These are phyloP conservation scores for Fennellomyces sp. DNA, from an alignment of 371 early-diverging fungal genomes.

Conservation along the genomic window DNA sequence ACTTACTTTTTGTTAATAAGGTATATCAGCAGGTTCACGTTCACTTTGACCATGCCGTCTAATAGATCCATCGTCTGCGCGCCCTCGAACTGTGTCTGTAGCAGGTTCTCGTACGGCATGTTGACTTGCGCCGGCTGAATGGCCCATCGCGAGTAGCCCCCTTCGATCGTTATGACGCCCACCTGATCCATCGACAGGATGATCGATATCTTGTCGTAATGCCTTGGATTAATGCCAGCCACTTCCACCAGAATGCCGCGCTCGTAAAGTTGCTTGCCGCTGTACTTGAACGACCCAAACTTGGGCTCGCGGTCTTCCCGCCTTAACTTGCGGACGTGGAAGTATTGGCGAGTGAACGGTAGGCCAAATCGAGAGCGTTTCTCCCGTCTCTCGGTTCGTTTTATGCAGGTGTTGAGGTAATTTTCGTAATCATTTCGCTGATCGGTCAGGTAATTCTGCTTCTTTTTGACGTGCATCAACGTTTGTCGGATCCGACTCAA, in stretches of 20 bases:
- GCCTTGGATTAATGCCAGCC: conserved; percentile 78
- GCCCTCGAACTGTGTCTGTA: conserved; percentile 93
- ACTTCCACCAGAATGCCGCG: conserved; percentile 91
- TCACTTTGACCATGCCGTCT: conserved; percentile 91
- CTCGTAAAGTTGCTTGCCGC: conserved; percentile 88
- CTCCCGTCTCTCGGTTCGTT: conserved; percentile 83
- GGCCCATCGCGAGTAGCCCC: conserved; percentile 78
- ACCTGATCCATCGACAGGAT: conserved; percentile 92
- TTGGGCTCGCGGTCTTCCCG: conserved; percentile 87
- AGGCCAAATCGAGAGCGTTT: conserved; percentile 74
- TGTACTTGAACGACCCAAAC: conserved; percentile 98
- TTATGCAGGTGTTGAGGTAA: conserved; percentile 89
- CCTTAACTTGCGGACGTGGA: conserved; percentile 86
- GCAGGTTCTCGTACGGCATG: conserved; percentile 88
- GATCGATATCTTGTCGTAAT: conserved; percentile 87
- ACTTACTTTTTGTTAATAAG: conserved; percentile 96
- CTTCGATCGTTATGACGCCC: conserved; percentile 89
- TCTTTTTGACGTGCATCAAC: conserved; percentile 79
- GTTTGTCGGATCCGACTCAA: conserved; percentile 76
- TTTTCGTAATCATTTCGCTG: conserved; percentile 89
- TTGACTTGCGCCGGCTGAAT: conserved; percentile 80
- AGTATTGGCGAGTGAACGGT: conserved; percentile 93
- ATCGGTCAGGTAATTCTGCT: conserved; percentile 76
- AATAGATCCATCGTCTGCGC: conserved; percentile 86
- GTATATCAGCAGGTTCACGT: conserved; percentile 92